Evolutionary conservation across 1,284 basidiomycete species (phyloP).

Genomic region (Thelephora terrestris): DNA sequence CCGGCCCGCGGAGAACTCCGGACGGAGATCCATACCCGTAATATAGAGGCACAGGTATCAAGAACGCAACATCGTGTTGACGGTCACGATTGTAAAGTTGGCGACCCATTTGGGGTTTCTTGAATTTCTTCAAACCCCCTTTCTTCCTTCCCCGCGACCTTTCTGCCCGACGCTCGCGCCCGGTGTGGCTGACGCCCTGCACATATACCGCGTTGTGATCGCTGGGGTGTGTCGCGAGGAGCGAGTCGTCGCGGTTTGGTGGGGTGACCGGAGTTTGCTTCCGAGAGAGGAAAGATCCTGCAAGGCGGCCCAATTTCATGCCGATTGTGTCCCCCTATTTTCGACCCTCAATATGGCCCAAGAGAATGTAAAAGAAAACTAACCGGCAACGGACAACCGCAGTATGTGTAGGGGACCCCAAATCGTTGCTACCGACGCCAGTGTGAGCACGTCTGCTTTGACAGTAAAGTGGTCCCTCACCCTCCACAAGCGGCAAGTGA

Average conservation of each 20-base stretch:
- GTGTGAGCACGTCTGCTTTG: not conserved
- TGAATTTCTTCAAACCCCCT: constrained; percentile 8
- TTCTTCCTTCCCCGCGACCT: constrained; percentile 12
- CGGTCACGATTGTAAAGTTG: constrained; percentile 8
- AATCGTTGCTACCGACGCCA: constrained; percentile 13
- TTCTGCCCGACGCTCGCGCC: constrained; percentile 2
- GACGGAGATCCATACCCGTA: not conserved
- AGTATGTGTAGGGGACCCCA: constrained; percentile 16
- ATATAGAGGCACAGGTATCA: constrained; percentile 12
- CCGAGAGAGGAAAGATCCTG: not conserved
- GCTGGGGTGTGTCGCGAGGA: constrained; percentile 28
- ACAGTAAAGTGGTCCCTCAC: constrained; percentile 8
- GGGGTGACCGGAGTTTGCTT: constrained; percentile 9
- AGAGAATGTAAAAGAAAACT: not conserved
- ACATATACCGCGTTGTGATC: constrained; percentile 20
- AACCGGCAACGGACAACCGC: constrained; percentile 17
- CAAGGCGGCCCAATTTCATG: constrained; percentile 5
- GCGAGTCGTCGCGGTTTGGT: constrained; percentile 17
- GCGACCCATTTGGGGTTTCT: constrained; percentile 7
- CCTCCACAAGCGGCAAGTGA: constrained; percentile 24
- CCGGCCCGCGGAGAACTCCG: not conserved
- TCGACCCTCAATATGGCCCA: not conserved
- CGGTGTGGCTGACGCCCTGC: constrained; percentile 6
- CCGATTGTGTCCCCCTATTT: constrained; percentile 9
- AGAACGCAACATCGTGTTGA: constrained; percentile 10